Conservation (phyloP, 78 protist species). For the Isochrysis galbana region DNA sequence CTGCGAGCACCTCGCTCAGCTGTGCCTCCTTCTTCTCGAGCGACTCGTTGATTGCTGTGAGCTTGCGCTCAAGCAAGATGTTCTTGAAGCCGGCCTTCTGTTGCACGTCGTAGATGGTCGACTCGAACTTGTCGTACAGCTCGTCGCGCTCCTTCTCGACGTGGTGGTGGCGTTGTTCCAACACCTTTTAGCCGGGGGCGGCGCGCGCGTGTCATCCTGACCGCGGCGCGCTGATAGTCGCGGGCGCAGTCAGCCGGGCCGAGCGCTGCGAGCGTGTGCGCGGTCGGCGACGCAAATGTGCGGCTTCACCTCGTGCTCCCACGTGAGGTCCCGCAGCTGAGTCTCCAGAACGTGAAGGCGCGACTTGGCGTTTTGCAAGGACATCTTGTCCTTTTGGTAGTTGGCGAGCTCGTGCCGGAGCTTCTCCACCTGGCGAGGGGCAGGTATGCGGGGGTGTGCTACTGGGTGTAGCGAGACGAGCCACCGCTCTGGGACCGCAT, state of each 20-base stretch:
- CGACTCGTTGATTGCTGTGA: conserved; percentile 44
- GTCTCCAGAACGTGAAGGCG: conserved; percentile 54
- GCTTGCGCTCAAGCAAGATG: conserved; percentile 71
- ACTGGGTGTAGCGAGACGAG: neutral
- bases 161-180: conserved; percentile 44
- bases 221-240: too few relatives aligned
- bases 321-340: conserved; percentile 45
- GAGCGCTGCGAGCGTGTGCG: too few relatives aligned
- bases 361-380: conserved; percentile 53
- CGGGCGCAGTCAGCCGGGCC: too few relatives aligned
- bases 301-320: conserved; percentile 73
- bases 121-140: conserved; percentile 69
- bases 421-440: conserved; percentile 46
- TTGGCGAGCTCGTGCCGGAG: conserved; percentile 59
- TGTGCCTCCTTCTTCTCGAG: conserved; percentile 82
- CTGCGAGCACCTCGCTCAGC: conserved; percentile 72
- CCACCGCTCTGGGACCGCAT: neutral
- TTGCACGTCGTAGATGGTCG: conserved; percentile 48
- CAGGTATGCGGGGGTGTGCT: too few relatives aligned
- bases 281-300: too few relatives aligned
- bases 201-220: neutral
- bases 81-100: conserved; percentile 58
- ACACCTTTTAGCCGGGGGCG: neutral
- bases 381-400: conserved; percentile 67
- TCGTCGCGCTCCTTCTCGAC: conserved; percentile 72